Evolutionary conservation across 1,284 basidiomycete species (phyloP).

Genomic region (Sanguinoderma infundibulare): DNA sequence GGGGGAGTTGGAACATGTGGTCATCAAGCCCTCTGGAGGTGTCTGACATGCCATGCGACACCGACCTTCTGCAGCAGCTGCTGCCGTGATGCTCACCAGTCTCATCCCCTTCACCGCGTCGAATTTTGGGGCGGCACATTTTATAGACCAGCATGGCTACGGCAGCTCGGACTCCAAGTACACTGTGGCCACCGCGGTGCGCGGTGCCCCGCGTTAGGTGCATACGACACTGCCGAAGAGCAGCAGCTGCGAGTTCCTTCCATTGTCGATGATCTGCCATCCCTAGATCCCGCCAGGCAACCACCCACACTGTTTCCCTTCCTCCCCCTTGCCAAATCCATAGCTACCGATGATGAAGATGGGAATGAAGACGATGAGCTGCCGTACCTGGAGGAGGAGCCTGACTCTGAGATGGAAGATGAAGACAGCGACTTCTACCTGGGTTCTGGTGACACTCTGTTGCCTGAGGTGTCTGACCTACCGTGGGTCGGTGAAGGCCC

Average conservation of each 20-base stretch:
- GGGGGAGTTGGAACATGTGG: not conserved
- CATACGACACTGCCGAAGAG: not conserved
- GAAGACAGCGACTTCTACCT: not conserved
- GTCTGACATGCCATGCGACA: not conserved
- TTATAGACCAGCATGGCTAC: not conserved
- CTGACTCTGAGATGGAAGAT: not conserved
- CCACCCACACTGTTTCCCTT: too few relatives aligned
- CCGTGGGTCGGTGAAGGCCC: not conserved
- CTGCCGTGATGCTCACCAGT: not conserved
- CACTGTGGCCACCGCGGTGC: constrained; percentile 1
- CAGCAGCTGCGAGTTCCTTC: not conserved
- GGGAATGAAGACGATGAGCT: not conserved
- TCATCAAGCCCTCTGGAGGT: not conserved
- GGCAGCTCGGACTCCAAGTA: not conserved
- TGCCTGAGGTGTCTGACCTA: not conserved
- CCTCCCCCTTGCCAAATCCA: too few relatives aligned
- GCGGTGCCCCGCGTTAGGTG: not conserved
- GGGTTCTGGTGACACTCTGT: not conserved
- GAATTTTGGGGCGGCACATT: not conserved
- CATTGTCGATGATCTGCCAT: not conserved
- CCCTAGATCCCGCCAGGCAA: too few relatives aligned
- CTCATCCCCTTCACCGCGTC: not conserved
- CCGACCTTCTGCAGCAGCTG: not conserved
- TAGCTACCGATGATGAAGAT: too few relatives aligned
- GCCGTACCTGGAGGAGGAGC: not conserved